phyloP scores from a whole-genome alignment of 345 rosid species.

The Nasturtium officinale region DNA sequence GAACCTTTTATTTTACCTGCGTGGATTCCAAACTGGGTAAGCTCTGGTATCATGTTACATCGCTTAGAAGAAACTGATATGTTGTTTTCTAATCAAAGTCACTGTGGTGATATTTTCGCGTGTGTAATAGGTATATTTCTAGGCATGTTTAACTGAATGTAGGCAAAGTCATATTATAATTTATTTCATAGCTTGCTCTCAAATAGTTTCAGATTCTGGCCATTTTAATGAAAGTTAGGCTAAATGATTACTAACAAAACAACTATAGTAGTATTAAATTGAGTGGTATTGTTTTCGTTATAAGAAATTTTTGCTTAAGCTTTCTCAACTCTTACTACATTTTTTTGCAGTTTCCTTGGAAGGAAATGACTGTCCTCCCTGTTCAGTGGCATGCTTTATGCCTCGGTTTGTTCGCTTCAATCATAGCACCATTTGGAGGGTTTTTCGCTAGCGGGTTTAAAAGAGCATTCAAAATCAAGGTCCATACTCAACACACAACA shows the following conservation, averaged over 20 bases:
- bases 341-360: constrained; percentile 86
- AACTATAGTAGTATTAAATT: neutral
- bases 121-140: neutral
- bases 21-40: constrained; percentile 77
- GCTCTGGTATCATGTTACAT: constrained; percentile 20
- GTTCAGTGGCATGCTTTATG: constrained; percentile 96
- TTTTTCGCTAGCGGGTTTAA: constrained; percentile 98
- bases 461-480: constrained; percentile 97
- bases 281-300: neutral
- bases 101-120: neutral
- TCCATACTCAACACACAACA: constrained; percentile 25
- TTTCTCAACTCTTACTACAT: constrained; percentile 24
- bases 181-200: neutral
- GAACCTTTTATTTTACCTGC: constrained; percentile 63
- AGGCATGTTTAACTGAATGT: neutral
- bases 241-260: neutral
- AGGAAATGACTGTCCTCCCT: constrained; percentile 76
- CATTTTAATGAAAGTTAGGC: neutral
- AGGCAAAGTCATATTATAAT: neutral
- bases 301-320: neutral
- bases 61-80: neutral
- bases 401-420: constrained; percentile 93
- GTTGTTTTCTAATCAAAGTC: constrained; percentile 3
- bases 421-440: constrained; percentile 99
- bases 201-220: constrained; percentile 9